phyloP scores from a whole-genome alignment of 495 filamentous ascomycete genomes.

The Cudoniella acicularis region DNA sequence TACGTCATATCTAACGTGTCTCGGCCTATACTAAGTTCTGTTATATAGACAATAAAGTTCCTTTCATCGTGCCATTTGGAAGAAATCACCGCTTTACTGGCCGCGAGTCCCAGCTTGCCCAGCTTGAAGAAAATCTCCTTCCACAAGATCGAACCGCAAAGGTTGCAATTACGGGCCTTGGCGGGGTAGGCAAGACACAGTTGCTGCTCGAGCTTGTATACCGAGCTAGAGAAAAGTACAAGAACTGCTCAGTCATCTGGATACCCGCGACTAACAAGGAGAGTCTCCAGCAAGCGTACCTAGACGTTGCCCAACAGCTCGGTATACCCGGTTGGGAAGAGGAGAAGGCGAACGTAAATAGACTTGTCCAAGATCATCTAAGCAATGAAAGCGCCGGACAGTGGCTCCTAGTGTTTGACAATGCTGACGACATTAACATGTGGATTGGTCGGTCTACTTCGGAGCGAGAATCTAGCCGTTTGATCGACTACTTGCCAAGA shows the following conservation, averaged over 20 bases:
- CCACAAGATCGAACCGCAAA: not conserved
- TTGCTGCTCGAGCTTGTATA: constrained; percentile 13
- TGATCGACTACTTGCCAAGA: constrained; percentile 10
- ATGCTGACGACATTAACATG: constrained; percentile 15
- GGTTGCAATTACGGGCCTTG: constrained; percentile 15
- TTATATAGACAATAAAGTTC: not conserved
- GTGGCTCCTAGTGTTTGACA: constrained; percentile 18
- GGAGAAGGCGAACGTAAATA: constrained; percentile 1
- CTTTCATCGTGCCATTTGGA: constrained; percentile 12
- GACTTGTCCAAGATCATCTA: constrained; percentile 6
- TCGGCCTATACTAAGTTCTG: not conserved
- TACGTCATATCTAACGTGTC: not conserved
- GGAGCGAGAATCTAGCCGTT: not conserved
- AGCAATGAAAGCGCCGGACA: constrained; percentile 4
- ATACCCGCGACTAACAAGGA: constrained; percentile 10
- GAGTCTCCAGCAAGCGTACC: constrained; percentile 15
- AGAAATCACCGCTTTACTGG: constrained; percentile 12
- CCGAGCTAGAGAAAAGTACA: constrained; percentile 8
- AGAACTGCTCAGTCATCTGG: constrained; percentile 14
- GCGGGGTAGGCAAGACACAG: constrained; percentile 15
- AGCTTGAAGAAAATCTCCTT: constrained; percentile 8
- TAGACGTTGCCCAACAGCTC: constrained; percentile 6
- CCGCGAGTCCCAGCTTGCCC: constrained; percentile 2
- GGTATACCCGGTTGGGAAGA: constrained; percentile 1
- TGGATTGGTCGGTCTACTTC: no score